phyloP scores from a whole-genome alignment of 306 rosid genomes.

The Quercus rubra region DNA sequence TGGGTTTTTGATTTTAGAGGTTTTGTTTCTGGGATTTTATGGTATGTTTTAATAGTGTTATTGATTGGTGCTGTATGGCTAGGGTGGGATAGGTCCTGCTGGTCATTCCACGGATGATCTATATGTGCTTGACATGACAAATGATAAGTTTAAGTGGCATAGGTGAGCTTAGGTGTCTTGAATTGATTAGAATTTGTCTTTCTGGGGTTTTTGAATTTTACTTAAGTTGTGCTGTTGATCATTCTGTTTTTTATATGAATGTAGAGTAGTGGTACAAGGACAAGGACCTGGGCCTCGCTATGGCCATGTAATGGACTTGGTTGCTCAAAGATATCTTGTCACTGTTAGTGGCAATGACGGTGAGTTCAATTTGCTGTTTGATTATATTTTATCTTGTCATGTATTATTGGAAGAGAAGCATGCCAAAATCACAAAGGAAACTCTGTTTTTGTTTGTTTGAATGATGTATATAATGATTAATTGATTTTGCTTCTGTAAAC shows the following conservation, averaged over 20 bases:
- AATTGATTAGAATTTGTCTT: conserved; percentile 15
- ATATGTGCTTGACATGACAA: conserved; percentile 82
- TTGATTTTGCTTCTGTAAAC: background rate
- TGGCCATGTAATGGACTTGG: conserved; percentile 99
- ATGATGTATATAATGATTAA: background rate
- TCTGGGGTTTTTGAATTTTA: conserved; percentile 16
- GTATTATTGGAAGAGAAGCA: background rate
- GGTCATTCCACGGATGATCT: conserved; percentile 98
- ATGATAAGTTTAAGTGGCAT: conserved; percentile 97
- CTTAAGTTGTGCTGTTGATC: conserved; percentile 1
- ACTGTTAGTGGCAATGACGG: conserved; percentile 96
- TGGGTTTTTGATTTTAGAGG: background rate
- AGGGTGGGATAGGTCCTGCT: conserved; percentile 99
- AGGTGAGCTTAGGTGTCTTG: conserved; percentile 51
- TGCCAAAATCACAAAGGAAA: background rate
- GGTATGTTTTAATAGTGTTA: conserved; percentile 11
- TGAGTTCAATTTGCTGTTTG: conserved; percentile 37
- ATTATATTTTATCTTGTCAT: background rate
- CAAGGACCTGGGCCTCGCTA: conserved; percentile 99
- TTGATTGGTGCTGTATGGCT: conserved; percentile 37
- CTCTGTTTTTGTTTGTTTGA: background rate
- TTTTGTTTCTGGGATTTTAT: background rate
- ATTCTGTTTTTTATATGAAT: conserved; percentile 21
- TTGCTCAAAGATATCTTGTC: conserved; percentile 98
- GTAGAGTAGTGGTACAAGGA: conserved; percentile 97